Percentiles rank a stretch among this genome's conserved stretches.
Conservation (phyloP, 306 rosid species). For the Spatholobus suberectus region DNA sequence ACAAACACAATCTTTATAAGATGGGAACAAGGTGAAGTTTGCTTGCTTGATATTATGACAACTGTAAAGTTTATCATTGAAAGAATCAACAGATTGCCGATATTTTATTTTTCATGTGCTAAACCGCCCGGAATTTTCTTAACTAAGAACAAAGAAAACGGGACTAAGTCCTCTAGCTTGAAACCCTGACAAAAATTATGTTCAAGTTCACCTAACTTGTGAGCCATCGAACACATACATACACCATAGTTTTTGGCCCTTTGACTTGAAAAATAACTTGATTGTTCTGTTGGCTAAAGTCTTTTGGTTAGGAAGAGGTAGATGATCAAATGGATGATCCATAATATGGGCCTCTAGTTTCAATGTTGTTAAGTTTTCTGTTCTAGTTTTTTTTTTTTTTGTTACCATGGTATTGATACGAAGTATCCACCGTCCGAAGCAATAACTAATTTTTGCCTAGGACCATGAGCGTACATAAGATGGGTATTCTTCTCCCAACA, state of each 20-base stretch:
- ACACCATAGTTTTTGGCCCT: constrained; percentile 5
- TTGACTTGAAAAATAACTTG: neutral
- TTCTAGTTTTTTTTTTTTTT: too few species aligned
- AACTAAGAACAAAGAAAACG: constrained; percentile 10
- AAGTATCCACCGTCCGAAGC: too few species aligned
- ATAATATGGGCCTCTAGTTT: neutral
- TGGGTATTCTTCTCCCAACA: too few species aligned
- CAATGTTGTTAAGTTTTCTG: neutral
- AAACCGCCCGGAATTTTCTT: constrained; percentile 19
- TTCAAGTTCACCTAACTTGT: constrained; percentile 24
- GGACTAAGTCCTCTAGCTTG: constrained; percentile 1
- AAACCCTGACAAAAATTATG: neutral
- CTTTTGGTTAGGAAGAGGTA: neutral
- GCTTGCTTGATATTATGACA: constrained; percentile 23
- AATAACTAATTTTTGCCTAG: too few species aligned
- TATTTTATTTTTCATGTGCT: neutral
- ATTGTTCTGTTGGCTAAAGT: neutral
- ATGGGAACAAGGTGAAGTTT: neutral
- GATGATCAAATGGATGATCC: constrained; percentile 21
- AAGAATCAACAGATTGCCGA: constrained; percentile 31
- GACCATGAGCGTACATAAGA: too few species aligned
- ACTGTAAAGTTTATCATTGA: constrained; percentile 4
- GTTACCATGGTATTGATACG: too few species aligned
- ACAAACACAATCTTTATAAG: constrained; percentile 28
- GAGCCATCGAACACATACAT: neutral